Evolutionary conservation across 768 basidiomycete species (phyloP).

Genomic region (Gelatoporia subvermispora): DNA sequence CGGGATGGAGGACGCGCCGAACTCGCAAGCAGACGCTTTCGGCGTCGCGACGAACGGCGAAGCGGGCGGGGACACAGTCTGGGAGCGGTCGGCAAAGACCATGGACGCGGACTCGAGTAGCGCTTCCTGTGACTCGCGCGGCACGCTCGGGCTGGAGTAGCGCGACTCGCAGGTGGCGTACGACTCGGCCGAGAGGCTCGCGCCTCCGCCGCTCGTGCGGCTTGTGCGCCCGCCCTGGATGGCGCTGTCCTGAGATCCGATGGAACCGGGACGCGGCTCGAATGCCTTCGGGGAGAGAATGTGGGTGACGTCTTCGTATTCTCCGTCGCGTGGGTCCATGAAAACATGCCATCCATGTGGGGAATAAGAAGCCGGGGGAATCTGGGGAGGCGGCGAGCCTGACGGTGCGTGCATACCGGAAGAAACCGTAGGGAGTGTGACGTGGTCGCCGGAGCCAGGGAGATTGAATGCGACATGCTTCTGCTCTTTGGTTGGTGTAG

Average conservation of each 20-base stretch:
- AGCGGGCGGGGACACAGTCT: not conserved
- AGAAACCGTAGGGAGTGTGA: slow-evolving; percentile 3
- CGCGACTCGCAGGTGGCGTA: slow-evolving; percentile 24
- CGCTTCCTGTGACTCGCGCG: not conserved
- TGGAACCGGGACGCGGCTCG: slow-evolving; percentile 1
- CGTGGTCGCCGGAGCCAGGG: slow-evolving; percentile 6
- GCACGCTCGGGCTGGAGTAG: slow-evolving; percentile 19
- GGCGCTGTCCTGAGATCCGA: not conserved
- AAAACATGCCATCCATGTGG: slow-evolving; percentile 11
- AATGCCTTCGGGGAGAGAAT: slow-evolving; percentile 18
- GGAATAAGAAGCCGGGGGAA: slow-evolving; percentile 1
- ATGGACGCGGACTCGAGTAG: not conserved
- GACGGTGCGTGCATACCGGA: slow-evolving; percentile 8
- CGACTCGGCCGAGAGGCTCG: slow-evolving; percentile 21
- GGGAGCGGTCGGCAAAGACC: slow-evolving; percentile 5
- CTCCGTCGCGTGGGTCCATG: slow-evolving; percentile 9
- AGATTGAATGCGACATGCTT: slow-evolving; percentile 7
- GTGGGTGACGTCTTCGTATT: slow-evolving; percentile 23
- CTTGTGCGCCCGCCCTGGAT: not conserved
- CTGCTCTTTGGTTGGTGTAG: not conserved
- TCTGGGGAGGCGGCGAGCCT: slow-evolving; percentile 8
- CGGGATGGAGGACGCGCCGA: not conserved
- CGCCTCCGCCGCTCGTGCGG: slow-evolving; percentile 18
- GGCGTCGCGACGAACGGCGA: not conserved
- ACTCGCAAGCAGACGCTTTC: slow-evolving; percentile 10